A percentile compares a stretch with the other conserved stretches of the same genome.
phyloP scores from a whole-genome alignment of 768 basidiomycete species.

The Panellus pusillus region DNA sequence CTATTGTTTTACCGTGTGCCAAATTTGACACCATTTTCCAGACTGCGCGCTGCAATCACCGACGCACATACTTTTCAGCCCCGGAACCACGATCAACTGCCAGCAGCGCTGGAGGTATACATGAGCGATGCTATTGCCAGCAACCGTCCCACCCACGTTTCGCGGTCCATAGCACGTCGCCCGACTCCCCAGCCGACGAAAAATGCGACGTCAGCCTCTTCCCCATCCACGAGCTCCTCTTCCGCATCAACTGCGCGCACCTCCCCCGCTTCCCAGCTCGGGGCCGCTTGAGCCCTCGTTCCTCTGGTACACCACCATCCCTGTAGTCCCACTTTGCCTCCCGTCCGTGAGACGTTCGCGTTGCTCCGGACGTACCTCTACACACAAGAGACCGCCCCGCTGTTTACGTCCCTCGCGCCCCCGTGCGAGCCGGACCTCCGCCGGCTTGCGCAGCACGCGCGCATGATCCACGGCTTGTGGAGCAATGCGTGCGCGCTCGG shows the following conservation, averaged over 20 bases:
- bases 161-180: slow-evolving; percentile 33
- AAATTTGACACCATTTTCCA: slow-evolving; percentile 5
- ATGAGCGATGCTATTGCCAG: slow-evolving; percentile 22
- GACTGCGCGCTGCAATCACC: slow-evolving; percentile 22
- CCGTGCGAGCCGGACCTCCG: slow-evolving; percentile 21
- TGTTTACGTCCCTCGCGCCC: slow-evolving; percentile 41
- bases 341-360: slow-evolving; percentile 52
- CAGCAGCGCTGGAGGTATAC: too few species aligned
- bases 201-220: slow-evolving; percentile 35
- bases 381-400: slow-evolving; percentile 42
- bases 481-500: slow-evolving; percentile 50
- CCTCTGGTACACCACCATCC: slow-evolving; percentile 33
- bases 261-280: slow-evolving; percentile 34
- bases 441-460: slow-evolving; percentile 10
- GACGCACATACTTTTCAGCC: slow-evolving; percentile 5
- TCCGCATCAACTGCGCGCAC: slow-evolving; percentile 39
- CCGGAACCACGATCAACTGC: too few species aligned
- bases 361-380: slow-evolving; percentile 52
- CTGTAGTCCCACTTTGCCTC: slow-evolving; percentile 52
- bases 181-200: slow-evolving; percentile 14
- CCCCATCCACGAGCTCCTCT: slow-evolving; percentile 45
- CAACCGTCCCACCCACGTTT: slow-evolving; percentile 34
- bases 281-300: neutral
- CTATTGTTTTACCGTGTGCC: neutral
- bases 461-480: slow-evolving; percentile 44